These are phyloP conservation scores for Dictyostelium intermedium DNA, from an alignment of 78 protist genomes.

Conservation along the genomic window DNA sequence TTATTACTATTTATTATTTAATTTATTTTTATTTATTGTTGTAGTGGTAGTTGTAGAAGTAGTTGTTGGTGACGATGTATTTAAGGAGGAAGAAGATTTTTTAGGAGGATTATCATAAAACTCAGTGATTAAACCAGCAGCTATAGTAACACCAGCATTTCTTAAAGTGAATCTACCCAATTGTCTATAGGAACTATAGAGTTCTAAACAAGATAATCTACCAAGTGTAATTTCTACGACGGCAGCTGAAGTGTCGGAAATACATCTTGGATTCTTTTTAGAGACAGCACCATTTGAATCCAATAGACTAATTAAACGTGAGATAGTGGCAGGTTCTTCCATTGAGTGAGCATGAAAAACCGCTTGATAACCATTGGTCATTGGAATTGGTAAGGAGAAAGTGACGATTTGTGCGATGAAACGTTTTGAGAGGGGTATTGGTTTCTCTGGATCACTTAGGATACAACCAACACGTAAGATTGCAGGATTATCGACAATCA, in stretches of 20 bases:
- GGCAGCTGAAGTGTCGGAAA: conserved; percentile 28
- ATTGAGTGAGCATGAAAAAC: conserved; percentile 70
- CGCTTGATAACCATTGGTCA: conserved; percentile 56
- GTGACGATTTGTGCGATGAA: conserved; percentile 82
- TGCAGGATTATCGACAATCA: conserved; percentile 4
- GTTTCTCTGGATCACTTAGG: conserved; percentile 77
- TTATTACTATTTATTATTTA: too few relatives aligned
- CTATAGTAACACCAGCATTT: conserved; percentile 71
- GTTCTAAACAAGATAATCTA: conserved; percentile 73
- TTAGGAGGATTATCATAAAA: conserved; percentile 16
- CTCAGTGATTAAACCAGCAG: conserved; percentile 81
- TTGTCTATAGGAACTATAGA: conserved; percentile 56
- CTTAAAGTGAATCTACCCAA: conserved; percentile 84
- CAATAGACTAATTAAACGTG: background rate
- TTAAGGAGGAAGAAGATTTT: background rate
- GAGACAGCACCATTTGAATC: conserved; percentile 61
- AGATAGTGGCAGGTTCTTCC: conserved; percentile 57
- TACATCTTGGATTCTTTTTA: conserved; percentile 68
- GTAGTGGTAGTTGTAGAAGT: background rate
- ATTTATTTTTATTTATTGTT: background rate
- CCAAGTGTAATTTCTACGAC: conserved; percentile 50
- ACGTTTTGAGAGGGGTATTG: conserved; percentile 37
- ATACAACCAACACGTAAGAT: conserved; percentile 70
- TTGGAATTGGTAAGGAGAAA: conserved; percentile 61
- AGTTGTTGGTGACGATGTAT: background rate